Conservation (phyloP, 2,329 filamentous ascomycete genomes). For the Tolypocladium sp. region DNA sequence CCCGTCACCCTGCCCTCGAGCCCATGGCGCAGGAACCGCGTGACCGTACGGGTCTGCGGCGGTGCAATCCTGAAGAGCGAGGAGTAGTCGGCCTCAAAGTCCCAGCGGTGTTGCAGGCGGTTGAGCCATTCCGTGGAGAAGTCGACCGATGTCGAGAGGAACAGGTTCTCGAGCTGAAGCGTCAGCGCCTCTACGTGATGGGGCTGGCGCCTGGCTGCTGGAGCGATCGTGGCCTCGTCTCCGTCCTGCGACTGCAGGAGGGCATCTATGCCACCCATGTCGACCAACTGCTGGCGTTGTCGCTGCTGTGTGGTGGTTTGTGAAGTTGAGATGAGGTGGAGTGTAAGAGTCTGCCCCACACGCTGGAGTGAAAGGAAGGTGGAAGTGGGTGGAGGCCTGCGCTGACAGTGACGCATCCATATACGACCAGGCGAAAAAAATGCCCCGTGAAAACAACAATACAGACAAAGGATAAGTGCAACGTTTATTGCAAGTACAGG, state of each 20-base stretch:
- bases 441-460: neutral
- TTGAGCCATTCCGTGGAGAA: conserved; percentile 87
- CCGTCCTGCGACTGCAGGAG: conserved; percentile 21
- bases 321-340: neutral
- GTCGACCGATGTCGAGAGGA: conserved; percentile 66
- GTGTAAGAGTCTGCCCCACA: neutral
- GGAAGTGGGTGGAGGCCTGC: neutral
- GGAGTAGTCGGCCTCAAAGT: conserved; percentile 69
- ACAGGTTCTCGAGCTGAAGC: conserved; percentile 62
- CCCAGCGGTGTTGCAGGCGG: conserved; percentile 81
- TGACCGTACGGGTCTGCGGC: conserved; percentile 90
- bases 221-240: conserved; percentile 5
- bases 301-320: neutral
- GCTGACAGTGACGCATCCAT: neutral
- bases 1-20: conserved; percentile 87
- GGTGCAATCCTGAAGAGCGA: conserved; percentile 80
- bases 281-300: neutral
- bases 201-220: conserved; percentile 2
- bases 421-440: neutral
- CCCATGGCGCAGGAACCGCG: conserved; percentile 82
- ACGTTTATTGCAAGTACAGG: too few species aligned
- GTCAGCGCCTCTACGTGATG: conserved; percentile 56
- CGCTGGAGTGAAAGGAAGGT: neutral
- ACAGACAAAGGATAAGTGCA: neutral
- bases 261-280: conserved; percentile 25